Conservation (phyloP, 1,284 basidiomycete species). For the Microbotryomycetes sp. region DNA sequence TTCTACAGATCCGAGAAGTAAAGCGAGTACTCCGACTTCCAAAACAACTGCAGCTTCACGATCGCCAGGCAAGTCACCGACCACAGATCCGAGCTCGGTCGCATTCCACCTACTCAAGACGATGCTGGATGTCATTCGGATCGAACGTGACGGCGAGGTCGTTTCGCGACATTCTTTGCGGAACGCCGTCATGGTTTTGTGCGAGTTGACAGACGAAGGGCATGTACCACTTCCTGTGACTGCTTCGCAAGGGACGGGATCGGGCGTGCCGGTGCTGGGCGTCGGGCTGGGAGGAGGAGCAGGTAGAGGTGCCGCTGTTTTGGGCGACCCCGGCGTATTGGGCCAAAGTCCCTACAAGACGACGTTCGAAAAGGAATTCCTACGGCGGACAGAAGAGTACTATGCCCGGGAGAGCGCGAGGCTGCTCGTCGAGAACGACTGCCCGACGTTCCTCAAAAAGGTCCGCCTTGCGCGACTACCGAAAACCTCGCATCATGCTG, state of each 20-base stretch:
- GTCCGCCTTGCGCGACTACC: constrained; percentile 44
- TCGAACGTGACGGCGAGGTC: constrained; percentile 82
- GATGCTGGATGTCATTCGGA: constrained; percentile 76
- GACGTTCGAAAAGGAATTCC: constrained; percentile 76
- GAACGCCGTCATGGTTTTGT: constrained; percentile 79
- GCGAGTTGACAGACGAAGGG: constrained; percentile 52
- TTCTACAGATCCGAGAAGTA: constrained; percentile 17
- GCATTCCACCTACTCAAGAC: constrained; percentile 72
- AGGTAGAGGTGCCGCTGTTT: constrained; percentile 27
- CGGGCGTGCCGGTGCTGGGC: constrained; percentile 17
- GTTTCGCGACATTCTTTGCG: constrained; percentile 89
- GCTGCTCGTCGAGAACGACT: constrained; percentile 66
- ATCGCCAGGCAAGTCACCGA: constrained; percentile 3
- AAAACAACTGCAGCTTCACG: constrained; percentile 38
- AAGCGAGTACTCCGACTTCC: not conserved
- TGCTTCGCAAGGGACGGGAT: constrained; percentile 14
- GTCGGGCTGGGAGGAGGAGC: constrained; percentile 25
- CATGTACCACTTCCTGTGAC: constrained; percentile 22
- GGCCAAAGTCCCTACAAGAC: constrained; percentile 66
- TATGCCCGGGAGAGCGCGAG: constrained; percentile 69
- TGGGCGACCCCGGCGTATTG: constrained; percentile 27
- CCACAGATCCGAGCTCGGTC: constrained; percentile 52
- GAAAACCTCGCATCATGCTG: not conserved
- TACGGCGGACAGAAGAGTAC: constrained; percentile 69
- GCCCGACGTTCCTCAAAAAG: constrained; percentile 69